Evolutionary conservation across 2,329 filamentous ascomycete genomes (phyloP).

Genomic region (Aspergillus pseudoglaucus): DNA sequence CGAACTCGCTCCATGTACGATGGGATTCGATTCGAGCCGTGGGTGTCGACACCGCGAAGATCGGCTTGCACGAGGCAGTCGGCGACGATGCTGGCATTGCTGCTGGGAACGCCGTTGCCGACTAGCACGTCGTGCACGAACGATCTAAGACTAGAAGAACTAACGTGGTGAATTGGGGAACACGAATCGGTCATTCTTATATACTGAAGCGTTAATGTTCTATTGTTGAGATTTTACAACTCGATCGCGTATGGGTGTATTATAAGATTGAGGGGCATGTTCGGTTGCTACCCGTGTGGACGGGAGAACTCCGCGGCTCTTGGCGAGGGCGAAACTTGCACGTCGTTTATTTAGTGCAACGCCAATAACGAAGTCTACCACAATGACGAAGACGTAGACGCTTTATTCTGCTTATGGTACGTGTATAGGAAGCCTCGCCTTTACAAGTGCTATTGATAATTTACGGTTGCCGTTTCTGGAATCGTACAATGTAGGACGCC

Average conservation of each 20-base stretch:
- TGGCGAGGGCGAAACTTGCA: not conserved
- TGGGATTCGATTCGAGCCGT: constrained; percentile 70
- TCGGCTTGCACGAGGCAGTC: constrained; percentile 66
- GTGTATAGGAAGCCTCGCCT: not conserved
- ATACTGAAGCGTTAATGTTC: not conserved
- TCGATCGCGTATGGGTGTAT: not conserved
- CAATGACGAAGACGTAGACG: no score
- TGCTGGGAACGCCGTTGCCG: constrained; percentile 49
- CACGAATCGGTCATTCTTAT: not conserved
- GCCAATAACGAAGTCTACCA: no score
- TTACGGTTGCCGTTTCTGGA: no score
- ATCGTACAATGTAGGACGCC: constrained; percentile 46
- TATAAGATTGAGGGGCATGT: not conserved
- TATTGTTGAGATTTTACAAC: not conserved
- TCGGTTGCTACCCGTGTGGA: not conserved
- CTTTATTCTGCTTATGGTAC: no score
- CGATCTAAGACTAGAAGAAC: not conserved
- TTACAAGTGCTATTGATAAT: no score
- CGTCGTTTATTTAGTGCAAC: not conserved
- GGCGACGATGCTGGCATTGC: constrained; percentile 59
- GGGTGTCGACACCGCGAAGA: constrained; percentile 71
- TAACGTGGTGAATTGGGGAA: not conserved
- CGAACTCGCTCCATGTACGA: constrained; percentile 70
- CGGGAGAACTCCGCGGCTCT: not conserved
- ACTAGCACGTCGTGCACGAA: constrained; percentile 23